Evolutionary conservation across 2,329 filamentous ascomycete genomes (phyloP), one percentile per base, ranked within the genome.

Genomic region (Pseudogymnoascus sp.): DNA sequence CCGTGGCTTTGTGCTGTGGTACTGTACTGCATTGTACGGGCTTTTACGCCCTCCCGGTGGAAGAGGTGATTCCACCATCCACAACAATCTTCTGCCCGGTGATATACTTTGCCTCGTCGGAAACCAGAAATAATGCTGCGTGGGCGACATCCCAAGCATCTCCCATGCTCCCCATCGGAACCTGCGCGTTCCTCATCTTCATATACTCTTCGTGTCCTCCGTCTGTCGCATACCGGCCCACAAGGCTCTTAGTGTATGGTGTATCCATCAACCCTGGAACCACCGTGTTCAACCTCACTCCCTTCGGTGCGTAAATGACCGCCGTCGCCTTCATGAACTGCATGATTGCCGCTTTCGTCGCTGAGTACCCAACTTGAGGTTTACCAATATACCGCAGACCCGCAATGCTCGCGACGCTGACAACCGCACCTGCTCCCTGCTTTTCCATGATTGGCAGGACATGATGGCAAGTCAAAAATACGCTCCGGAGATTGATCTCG

Each of bases 81-180:
- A 81, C 75, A 11, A 83, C 76, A 66, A 83, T 72, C 69, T 79
- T 78, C 70, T 81, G 78, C 0, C 84, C 83, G 0, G 82, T 86
- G 4, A 86, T 80, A 68, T 86, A 86, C 34, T 75, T 77, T 4
- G 83, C 81, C 67, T 84, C 81, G 28, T 81, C 76, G 37, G 81
- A 82, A 7, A 77, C 82, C 61, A 86, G 73, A 66, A 84, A 86
- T 16, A 82, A 69, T 3, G 78, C 82, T 2, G 82, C 77, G 69
- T 83, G 78, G 0, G 82, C 81, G 5, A 86, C 81, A 70, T 87
- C 84, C 74, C 80, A 82, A 0, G 82, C 80, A 69, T 83, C 79
- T 0, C 83, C 83, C 78, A 86, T 84, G 31, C 73, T 75, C 0
- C 83, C 83, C 76, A 83, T 81, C 0, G 84, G 84, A 1, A 85